A percentile compares a stretch with the other conserved stretches of the same genome.
Evolutionary conservation across 2,329 filamentous ascomycete species (phyloP).

Genomic region (Atkinsonella texensis): DNA sequence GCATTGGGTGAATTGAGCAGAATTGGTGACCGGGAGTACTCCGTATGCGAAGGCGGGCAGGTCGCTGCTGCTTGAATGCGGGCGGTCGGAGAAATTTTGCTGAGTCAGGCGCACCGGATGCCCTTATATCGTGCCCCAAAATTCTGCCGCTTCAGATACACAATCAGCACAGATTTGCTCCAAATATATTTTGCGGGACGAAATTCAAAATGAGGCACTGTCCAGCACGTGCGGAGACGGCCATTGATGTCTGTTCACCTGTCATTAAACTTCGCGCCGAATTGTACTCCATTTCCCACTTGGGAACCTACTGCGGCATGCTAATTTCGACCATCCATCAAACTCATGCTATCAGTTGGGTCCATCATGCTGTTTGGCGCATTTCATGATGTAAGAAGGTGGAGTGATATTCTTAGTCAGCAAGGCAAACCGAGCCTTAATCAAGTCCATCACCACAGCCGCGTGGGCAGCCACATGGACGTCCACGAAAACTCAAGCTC

Average conservation of each 20-base stretch:
- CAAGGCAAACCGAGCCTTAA: neutral
- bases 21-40: neutral
- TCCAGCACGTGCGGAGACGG: neutral
- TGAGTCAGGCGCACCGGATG: conserved; percentile 25
- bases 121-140: conserved; percentile 30
- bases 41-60: conserved; percentile 9
- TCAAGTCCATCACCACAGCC: neutral
- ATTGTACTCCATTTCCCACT: neutral
- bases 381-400: neutral
- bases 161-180: conserved; percentile 18
- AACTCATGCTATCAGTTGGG: neutral
- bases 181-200: conserved; percentile 7
- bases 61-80: conserved; percentile 16
- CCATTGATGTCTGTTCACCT: neutral
- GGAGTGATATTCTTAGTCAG: neutral
- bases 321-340: neutral
- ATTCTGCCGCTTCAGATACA: conserved; percentile 26
- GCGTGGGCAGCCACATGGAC: too few species aligned
- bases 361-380: neutral
- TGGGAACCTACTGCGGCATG: neutral
- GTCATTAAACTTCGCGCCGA: neutral
- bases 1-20: neutral
- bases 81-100: conserved; percentile 30
- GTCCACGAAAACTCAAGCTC: neutral
- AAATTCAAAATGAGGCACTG: neutral